Evolutionary conservation across 352 stramenopile genomes (phyloP), one percentile per base, ranked within the genome.

Genomic region (Peronospora destructor): DNA sequence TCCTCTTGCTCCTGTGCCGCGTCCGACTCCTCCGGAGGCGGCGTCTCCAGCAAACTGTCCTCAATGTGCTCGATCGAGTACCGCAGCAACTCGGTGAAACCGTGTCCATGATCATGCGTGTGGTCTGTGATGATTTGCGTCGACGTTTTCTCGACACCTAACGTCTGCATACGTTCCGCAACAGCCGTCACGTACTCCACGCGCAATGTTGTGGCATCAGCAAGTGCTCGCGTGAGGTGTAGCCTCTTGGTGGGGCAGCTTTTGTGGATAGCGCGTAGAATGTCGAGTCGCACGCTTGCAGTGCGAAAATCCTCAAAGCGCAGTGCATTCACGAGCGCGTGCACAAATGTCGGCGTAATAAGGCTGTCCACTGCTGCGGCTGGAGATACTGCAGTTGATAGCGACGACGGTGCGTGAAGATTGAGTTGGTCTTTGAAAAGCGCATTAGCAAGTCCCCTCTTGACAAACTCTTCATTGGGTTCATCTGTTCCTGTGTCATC

Each of bases 231-330:
- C 5, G 76, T 61, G 41, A 93, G 76, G 32, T 85, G 61, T 19
- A 87, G 37, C 2, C 80, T 73, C 53, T 89, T 89, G 53, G 55
- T 66, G 4, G 79, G 71, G 33, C 74, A 91, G 46, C 71, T 84
- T 45, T 87, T 85, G 62, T 90, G 83, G 53, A 93, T 88, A n/a
- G 83, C 83, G 16, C 83, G 83, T 19, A 93, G 41, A 25, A 93
- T 90, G 39, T 91, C 80, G 13, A 91, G 66, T 9, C 83, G 71
- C 9, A 76, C 74, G 37, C 83, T 93, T 37, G 83, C 76, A 9
- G 75, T 88, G n/a, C 83, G 83, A 49, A 86, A 91, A 54, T 93
- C 82, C 54, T 93, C 82, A 37, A 91, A 93, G 33, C 82, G 82
- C 56, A 91, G 63, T 13, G 84, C 79, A 4, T 67, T 87, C 25